These are phyloP conservation scores for Picochlorum sp. DNA, from an alignment of 139 green algal species.

Conservation along the genomic window DNA sequence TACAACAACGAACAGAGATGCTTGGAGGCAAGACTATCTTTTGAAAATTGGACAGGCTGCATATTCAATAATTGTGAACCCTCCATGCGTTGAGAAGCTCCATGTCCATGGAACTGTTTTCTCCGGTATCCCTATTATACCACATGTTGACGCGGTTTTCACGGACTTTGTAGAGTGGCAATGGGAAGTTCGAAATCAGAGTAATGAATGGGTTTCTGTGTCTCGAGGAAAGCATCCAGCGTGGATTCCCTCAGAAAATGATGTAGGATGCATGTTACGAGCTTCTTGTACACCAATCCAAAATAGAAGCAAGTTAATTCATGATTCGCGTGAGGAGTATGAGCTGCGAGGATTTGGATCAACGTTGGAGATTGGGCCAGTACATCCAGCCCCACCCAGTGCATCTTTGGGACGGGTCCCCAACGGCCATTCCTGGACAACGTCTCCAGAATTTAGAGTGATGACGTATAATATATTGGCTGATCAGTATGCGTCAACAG, in stretches of 20 bases:
- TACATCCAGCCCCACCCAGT: not conserved
- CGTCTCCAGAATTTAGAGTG: slow-evolving; percentile 43
- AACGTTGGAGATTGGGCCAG: not conserved
- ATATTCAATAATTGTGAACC: slow-evolving; percentile 53
- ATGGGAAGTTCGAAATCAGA: slow-evolving; percentile 23
- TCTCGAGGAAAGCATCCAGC: slow-evolving; percentile 5
- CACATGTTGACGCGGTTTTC: slow-evolving; percentile 37
- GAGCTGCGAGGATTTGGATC: not conserved
- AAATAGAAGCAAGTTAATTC: not conserved
- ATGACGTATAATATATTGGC: slow-evolving; percentile 91
- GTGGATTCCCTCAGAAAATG: slow-evolving; percentile 46
- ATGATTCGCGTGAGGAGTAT: not conserved
- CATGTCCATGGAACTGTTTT: slow-evolving; percentile 19
- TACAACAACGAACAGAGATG: slow-evolving; percentile 43
- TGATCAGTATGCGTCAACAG: slow-evolving; percentile 75
- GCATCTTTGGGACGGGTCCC: slow-evolving; percentile 5
- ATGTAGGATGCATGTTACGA: slow-evolving; percentile 49
- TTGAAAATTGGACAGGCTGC: slow-evolving; percentile 40
- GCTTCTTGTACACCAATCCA: slow-evolving; percentile 50
- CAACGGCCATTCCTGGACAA: slow-evolving; percentile 3
- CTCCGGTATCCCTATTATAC: slow-evolving; percentile 26
- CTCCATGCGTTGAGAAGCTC: slow-evolving; percentile 47
- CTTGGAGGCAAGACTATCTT: slow-evolving; percentile 49
- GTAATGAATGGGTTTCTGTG: not conserved
- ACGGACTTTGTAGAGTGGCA: slow-evolving; percentile 28